A percentile compares a stretch with the other conserved stretches of the same genome.
Evolutionary conservation across 345 rosid species (phyloP).

Genomic region (Salix purpurea): DNA sequence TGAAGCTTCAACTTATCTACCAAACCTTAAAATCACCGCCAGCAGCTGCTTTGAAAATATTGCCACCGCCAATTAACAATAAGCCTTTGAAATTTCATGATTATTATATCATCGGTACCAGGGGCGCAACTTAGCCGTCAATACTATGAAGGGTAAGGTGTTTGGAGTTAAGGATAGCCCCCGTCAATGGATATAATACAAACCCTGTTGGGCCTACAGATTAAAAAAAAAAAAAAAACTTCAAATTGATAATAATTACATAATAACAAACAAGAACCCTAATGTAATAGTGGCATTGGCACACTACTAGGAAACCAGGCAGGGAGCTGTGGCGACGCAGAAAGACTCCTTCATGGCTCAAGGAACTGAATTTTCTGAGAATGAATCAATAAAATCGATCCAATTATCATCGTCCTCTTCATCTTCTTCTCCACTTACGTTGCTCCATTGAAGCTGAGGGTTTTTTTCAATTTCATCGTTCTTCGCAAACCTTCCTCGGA

Average conservation of each 20-base stretch:
- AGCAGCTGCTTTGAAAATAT: no score
- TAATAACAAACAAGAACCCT: constrained; percentile 3
- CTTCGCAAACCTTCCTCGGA: constrained; percentile 87
- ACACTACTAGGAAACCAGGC: not conserved
- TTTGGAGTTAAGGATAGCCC: no score
- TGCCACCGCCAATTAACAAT: no score
- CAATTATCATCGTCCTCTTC: constrained; percentile 60
- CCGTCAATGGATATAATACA: no score
- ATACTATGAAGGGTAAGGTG: no score
- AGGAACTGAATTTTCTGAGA: constrained; percentile 47
- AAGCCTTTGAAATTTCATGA: no score
- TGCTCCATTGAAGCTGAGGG: constrained; percentile 43
- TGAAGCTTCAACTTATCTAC: no score
- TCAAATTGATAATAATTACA: not conserved
- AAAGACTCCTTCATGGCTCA: constrained; percentile 4
- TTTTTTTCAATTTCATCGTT: constrained; percentile 64
- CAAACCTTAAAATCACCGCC: no score
- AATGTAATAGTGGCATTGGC: not conserved
- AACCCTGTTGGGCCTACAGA: not conserved
- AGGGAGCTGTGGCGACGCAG: not conserved
- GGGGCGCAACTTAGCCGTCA: no score
- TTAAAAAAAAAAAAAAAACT: not conserved
- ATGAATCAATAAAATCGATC: constrained; percentile 58
- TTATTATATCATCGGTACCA: no score
- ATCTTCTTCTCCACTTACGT: constrained; percentile 37